Evolutionary conservation across 176 grass and related monocot species (phyloP).

Genomic region (Paspalum vaginatum): DNA sequence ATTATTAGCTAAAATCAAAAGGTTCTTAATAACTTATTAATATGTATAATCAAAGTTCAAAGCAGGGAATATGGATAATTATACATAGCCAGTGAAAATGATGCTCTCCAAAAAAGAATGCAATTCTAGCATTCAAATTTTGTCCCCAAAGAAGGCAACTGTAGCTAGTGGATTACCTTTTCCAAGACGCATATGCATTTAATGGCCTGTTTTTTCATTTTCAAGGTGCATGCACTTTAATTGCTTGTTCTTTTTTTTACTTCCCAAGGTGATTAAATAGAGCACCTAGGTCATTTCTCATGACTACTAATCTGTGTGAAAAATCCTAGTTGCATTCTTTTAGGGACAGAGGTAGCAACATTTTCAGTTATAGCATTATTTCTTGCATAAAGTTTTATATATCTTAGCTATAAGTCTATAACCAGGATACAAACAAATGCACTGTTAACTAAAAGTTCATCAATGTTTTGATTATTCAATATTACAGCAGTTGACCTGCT

Average conservation of each 20-base stretch:
- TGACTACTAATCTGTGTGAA: too few species aligned
- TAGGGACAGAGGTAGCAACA: too few species aligned
- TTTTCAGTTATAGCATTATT: neutral
- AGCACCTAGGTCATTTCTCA: too few species aligned
- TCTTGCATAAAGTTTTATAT: neutral
- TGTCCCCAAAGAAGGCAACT: too few species aligned
- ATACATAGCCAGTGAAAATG: neutral
- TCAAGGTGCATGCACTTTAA: too few species aligned
- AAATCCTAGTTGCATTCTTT: too few species aligned
- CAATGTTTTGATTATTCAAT: neutral
- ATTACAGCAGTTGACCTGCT: conserved; percentile 55
- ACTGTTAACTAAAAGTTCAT: neutral
- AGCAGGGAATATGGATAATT: neutral
- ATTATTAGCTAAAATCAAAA: neutral
- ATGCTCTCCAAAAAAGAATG: neutral
- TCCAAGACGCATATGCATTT: too few species aligned
- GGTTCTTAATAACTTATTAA: neutral
- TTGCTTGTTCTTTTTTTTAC: too few species aligned
- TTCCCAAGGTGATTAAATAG: too few species aligned
- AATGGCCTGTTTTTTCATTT: too few species aligned
- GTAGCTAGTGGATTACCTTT: too few species aligned
- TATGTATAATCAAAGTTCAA: neutral
- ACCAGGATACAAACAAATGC: neutral
- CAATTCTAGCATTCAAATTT: too few species aligned
- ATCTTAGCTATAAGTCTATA: conserved; percentile 1